phyloP scores from a whole-genome alignment of 768 basidiomycete genomes.

The Suillus spraguei region DNA sequence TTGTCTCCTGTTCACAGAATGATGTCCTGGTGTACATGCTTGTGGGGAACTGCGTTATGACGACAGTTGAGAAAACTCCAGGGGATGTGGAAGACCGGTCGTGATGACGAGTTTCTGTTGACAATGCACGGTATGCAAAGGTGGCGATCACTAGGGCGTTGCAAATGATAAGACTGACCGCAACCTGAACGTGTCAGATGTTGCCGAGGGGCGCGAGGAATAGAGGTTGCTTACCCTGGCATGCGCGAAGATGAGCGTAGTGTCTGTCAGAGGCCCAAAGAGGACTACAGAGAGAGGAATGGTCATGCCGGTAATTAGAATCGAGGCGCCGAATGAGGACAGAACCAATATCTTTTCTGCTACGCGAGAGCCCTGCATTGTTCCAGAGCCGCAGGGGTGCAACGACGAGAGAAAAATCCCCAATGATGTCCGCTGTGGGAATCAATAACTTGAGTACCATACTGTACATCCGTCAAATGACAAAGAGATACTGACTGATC shows the following conservation, averaged over 20 bases:
- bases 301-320: slow-evolving; percentile 24
- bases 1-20: neutral
- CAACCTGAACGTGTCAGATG: slow-evolving; percentile 14
- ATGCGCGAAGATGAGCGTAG: slow-evolving; percentile 24
- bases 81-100: slow-evolving; percentile 8
- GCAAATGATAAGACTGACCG: slow-evolving; percentile 29
- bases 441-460: neutral
- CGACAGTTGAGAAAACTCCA: neutral
- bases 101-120: slow-evolving; percentile 9
- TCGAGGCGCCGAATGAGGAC: slow-evolving; percentile 25
- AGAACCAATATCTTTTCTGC: slow-evolving; percentile 22
- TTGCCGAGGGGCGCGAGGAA: neutral
- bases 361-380: slow-evolving; percentile 17
- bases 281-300: slow-evolving; percentile 16
- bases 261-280: slow-evolving; percentile 11
- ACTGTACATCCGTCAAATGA: neutral
- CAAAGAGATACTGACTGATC: slow-evolving; percentile 21
- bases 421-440: neutral
- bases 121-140: slow-evolving; percentile 21
- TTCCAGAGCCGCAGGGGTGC: slow-evolving; percentile 18
- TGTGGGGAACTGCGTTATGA: neutral
- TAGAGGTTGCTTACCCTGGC: slow-evolving; percentile 17
- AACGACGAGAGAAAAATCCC: neutral
- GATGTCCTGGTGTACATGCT: neutral
- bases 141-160: slow-evolving; percentile 31